These are phyloP conservation scores for Aspergillus oerlinghausenensis DNA, from an alignment of 2,329 filamentous ascomycete species.

Conservation along the genomic window DNA sequence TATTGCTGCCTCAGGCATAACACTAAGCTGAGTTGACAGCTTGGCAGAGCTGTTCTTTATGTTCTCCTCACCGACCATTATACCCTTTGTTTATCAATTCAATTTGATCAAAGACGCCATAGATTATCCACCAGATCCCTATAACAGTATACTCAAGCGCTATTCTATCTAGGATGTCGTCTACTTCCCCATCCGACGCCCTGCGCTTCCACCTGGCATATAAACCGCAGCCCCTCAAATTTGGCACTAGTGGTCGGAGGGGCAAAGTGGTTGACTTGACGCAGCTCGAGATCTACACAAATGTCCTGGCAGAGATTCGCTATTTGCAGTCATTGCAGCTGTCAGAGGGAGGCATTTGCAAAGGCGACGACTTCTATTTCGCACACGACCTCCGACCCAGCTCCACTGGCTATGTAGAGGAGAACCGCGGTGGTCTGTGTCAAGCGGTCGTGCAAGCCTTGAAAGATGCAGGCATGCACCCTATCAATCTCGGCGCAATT, in stretches of 20 bases:
- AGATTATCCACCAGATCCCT: background rate
- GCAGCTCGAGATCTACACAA: slow-evolving; percentile 32
- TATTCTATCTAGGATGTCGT: background rate
- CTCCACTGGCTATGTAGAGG: slow-evolving; percentile 26
- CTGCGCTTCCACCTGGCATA: slow-evolving; percentile 9
- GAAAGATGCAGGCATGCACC: slow-evolving; percentile 24
- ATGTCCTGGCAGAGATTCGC: slow-evolving; percentile 28
- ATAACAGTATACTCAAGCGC: background rate
- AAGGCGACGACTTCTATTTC: slow-evolving; percentile 30
- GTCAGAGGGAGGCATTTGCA: slow-evolving; percentile 24
- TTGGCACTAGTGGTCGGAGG: slow-evolving; percentile 33
- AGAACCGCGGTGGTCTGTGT: slow-evolving; percentile 25
- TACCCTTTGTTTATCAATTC: background rate
- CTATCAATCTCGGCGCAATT: slow-evolving; percentile 29
- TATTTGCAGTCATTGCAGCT: slow-evolving; percentile 26
- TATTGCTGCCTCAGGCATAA: background rate
- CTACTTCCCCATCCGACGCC: background rate
- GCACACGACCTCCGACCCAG: slow-evolving; percentile 31
- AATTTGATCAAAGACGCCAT: background rate
- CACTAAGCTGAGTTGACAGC: background rate
- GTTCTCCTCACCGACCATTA: background rate
- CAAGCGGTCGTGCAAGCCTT: slow-evolving; percentile 29
- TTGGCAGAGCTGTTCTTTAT: background rate
- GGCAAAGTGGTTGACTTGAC: slow-evolving; percentile 29
- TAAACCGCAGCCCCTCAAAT: slow-evolving; percentile 26